Conservation (phyloP, 2,329 filamentous ascomycete species). For the Thelonectria rubi region DNA sequence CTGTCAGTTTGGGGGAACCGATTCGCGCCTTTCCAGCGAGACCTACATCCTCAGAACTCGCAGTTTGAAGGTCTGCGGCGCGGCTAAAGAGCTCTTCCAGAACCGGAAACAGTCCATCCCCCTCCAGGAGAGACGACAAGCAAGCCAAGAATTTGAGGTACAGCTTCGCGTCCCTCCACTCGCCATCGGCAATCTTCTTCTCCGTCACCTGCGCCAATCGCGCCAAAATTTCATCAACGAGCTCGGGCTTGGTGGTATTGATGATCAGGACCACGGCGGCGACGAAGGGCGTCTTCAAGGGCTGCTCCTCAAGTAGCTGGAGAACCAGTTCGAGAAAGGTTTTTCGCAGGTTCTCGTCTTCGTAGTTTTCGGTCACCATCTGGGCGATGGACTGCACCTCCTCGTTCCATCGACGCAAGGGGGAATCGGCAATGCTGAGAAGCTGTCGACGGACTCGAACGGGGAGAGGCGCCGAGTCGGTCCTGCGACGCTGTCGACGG, state of each 20-base stretch:
- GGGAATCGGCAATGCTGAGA: conserved; percentile 82
- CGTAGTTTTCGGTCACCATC: conserved; percentile 81
- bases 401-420: conserved; percentile 79
- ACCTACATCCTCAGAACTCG: conserved; percentile 89
- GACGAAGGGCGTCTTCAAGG: conserved; percentile 96
- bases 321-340: conserved; percentile 78
- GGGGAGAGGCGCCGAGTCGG: conserved; percentile 73
- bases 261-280: conserved; percentile 82
- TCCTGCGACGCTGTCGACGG: conserved; percentile 78
- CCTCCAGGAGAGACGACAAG: conserved; percentile 80
- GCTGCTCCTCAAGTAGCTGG: conserved; percentile 87
- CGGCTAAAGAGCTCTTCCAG: conserved; percentile 90
- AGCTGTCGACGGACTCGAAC: conserved; percentile 81
- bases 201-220: conserved; percentile 71
- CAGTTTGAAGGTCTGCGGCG: conserved; percentile 92
- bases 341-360: conserved; percentile 80
- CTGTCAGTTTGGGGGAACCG: conserved; percentile 21
- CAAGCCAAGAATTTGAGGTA: conserved; percentile 89
- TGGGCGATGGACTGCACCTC: conserved; percentile 80
- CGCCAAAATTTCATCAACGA: conserved; percentile 75
- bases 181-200: conserved; percentile 72
- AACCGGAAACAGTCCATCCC: conserved; percentile 84
- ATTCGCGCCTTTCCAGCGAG: background rate
- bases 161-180: conserved; percentile 93
- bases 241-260: conserved; percentile 80